Evolutionary conservation across 2,329 filamentous ascomycete genomes (phyloP), one percentile per base, ranked within the genome.

Genomic region (Aspergillus sp.): DNA sequence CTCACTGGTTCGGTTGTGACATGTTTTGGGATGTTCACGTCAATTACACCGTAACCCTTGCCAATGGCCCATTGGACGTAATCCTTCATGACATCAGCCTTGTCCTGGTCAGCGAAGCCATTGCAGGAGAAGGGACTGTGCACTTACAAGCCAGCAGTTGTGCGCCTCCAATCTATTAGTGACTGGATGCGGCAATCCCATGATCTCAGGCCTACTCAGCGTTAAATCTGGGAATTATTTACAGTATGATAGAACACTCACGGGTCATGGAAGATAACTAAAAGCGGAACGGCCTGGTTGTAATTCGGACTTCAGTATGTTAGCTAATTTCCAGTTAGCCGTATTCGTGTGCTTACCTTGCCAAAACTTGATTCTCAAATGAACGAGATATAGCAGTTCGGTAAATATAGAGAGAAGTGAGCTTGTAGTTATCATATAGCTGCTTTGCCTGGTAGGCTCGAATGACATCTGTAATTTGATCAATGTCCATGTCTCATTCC

Each of bases 261-360:
- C 82, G 93, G 91, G 68, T 97, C 93, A 72, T 99, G 95, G 56
- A 99, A 88, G 48, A 98, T 89, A 11, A 99, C 79, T 12, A 99
- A 71, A 3, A 98, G 80, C 53, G 87, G 90, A 56, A 83, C 84
- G 17, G 84, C 82, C 37, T 83, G 77, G 57, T 86, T 80, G 53
- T 95, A 86, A 45, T 87, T 84, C 1, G 87, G 85, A 40, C 84
- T 87, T 60, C 21, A 21, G 44, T 15, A 7, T 14, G 27, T 37
- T 46, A 55, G 43, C 21, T n/a, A 37, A n/a, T 21, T 23, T 51
- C 11, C 15, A 27, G n/a, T 11, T 12, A 17, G 54, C 12, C 40
- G 23, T 3, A 31, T 35, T 7, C 4, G 9, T 4, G 27, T 14
- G 62, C 78, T 73, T 73, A 86, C 70, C 91, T 96, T 8, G 91